These are phyloP conservation scores for Colletotrichum sp. DNA, from an alignment of 2,329 filamentous ascomycete species.

Conservation along the genomic window DNA sequence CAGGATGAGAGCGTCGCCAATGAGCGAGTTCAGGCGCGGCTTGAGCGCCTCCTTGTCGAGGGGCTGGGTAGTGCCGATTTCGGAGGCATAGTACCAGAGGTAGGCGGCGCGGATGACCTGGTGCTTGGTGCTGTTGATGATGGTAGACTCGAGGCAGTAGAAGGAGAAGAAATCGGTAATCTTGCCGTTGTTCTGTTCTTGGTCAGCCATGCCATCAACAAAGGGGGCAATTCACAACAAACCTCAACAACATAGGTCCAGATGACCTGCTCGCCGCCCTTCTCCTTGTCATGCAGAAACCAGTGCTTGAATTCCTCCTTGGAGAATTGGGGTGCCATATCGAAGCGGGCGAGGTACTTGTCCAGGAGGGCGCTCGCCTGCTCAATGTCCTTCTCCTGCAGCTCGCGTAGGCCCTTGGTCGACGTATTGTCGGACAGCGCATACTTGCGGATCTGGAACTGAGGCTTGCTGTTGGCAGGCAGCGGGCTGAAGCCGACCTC, in stretches of 20 bases:
- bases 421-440: constrained; percentile 76
- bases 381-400: constrained; percentile 80
- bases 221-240: neutral
- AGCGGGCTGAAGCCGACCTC: constrained; percentile 94
- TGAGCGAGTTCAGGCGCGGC: constrained; percentile 78
- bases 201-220: constrained; percentile 16
- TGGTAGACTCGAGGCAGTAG: constrained; percentile 91
- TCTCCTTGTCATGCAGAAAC: constrained; percentile 74
- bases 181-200: constrained; percentile 61
- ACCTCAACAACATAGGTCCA: constrained; percentile 94
- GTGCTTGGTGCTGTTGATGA: constrained; percentile 83
- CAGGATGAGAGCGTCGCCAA: constrained; percentile 85
- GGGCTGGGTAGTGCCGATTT: constrained; percentile 70
- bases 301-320: constrained; percentile 87
- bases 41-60: constrained; percentile 67
- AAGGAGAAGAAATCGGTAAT: constrained; percentile 98
- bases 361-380: constrained; percentile 76
- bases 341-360: constrained; percentile 79
- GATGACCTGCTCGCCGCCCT: constrained; percentile 77
- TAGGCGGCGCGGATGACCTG: constrained; percentile 87
- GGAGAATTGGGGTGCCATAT: constrained; percentile 83
- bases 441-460: constrained; percentile 86
- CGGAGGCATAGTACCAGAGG: constrained; percentile 94
- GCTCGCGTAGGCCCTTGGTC: constrained; percentile 77
- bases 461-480: constrained; percentile 81